Conservation (phyloP, 2,329 filamentous ascomycete species). For the Fusarium subglutinans region DNA sequence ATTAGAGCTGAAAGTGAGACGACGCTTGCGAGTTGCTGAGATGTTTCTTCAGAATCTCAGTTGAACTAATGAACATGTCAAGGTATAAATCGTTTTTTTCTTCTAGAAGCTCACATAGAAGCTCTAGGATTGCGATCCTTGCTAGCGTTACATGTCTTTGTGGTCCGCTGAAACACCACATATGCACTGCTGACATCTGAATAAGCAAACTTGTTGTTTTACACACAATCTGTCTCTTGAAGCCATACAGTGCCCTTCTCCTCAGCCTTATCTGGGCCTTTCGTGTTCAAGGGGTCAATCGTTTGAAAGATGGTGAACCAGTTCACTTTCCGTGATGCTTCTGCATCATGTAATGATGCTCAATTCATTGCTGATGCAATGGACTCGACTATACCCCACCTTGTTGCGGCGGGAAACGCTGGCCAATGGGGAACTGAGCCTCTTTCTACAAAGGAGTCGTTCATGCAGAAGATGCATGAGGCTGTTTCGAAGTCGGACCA, state of each 20-base stretch:
- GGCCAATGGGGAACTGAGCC: constrained; percentile 44
- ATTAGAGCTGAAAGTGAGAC: background rate
- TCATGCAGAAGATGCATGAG: constrained; percentile 32
- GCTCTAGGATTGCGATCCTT: constrained; percentile 30
- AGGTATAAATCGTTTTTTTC: background rate
- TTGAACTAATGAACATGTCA: background rate
- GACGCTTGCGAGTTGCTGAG: background rate
- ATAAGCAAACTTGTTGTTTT: constrained; percentile 11
- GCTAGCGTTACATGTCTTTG: constrained; percentile 27
- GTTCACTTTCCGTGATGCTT: constrained; percentile 41
- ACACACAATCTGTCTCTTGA: background rate
- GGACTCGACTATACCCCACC: constrained; percentile 43
- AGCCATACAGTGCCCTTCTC: background rate
- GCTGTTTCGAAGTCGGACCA: constrained; percentile 36
- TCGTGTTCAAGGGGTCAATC: too few species aligned
- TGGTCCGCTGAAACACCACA: background rate
- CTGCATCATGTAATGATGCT: constrained; percentile 36
- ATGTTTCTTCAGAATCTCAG: constrained; percentile 2
- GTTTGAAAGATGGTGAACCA: constrained; percentile 23
- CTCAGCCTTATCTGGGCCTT: background rate
- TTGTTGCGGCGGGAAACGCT: constrained; percentile 40
- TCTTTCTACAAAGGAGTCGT: constrained; percentile 38
- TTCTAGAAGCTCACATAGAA: constrained; percentile 26
- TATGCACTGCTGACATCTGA: constrained; percentile 4
- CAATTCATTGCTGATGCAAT: constrained; percentile 45